Evolutionary conservation across 2,329 filamentous ascomycete species (phyloP), one percentile per base, ranked within the genome.

Genomic region (Hypocrella siamensis): DNA sequence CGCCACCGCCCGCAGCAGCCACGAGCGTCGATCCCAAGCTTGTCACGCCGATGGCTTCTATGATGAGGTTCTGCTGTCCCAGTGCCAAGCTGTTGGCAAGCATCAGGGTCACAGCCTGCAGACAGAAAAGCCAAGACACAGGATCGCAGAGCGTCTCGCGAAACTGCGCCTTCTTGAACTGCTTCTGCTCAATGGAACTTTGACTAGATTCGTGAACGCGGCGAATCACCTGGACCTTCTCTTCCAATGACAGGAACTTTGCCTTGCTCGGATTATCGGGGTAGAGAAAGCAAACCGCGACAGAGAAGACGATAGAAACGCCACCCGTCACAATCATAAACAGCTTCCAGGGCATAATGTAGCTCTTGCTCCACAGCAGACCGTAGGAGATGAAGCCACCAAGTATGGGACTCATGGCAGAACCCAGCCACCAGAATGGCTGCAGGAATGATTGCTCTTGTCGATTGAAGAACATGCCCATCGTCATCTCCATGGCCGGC

Each of bases 371-470:
- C 36, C 48, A 60, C 3, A 61, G 47, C 0, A 60, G 46, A 1
- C 56, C 58, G 32, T 61, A 60, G 1, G 56, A 51, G 3, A 60
- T 44, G 17, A 60, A 51, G 0, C 52, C 56, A 0, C 54, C 52
- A 3, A 46, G 45, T 15, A 60, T 51, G 8, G 57, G 56, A 1
- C 57, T 51, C 0, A 42, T 42, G 12, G 44, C 42, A 16, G 49
- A 44, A 6, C 46, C 46, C 8, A 45, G 48, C 51, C 49, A 56
- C 25, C 55, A 46, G 9, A 55, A 42, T 3, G 44, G 43, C 0
- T 32, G 31, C 16, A 32, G 19, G 24, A 46, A 46, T 1, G 46
- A 45, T 9, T 52, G 49, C 30, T 56, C 52, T n/a, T 46, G 38
- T 1, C 46, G 49, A 16, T 45, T 52, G 38, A 56, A 55, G 38